Evolutionary conservation across 2,329 filamentous ascomycete species (phyloP).

Genomic region (Xylaria sp.): DNA sequence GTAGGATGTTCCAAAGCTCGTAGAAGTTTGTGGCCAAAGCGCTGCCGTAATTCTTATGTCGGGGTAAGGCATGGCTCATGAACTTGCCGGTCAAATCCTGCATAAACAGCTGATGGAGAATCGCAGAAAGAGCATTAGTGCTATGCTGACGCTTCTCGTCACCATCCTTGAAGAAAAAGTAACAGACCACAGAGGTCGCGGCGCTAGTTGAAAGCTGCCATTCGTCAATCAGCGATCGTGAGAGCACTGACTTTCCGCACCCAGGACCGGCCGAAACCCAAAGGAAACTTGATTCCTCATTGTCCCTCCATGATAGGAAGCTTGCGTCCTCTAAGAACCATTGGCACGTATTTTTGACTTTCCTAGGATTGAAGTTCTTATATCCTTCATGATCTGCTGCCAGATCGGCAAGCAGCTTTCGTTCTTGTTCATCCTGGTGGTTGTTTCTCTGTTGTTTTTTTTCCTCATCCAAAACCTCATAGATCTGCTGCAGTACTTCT

Average conservation of each 20-base stretch:
- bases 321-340: conserved; percentile 16
- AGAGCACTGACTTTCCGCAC: conserved; percentile 26
- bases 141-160: not conserved
- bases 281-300: conserved; percentile 9
- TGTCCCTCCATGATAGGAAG: conserved; percentile 9
- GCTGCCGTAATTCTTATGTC: conserved; percentile 3
- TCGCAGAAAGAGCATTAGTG: conserved; percentile 6
- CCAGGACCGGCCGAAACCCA: conserved; percentile 29
- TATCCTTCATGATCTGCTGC: conserved; percentile 12
- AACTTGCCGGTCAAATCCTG: conserved; percentile 3
- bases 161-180: conserved; percentile 30
- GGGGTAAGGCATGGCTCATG: not conserved
- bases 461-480: not conserved
- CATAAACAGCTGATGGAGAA: conserved; percentile 24
- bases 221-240: conserved; percentile 21
- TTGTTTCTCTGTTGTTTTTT: not conserved
- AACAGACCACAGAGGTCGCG: conserved; percentile 14
- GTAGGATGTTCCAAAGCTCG: conserved; percentile 17
- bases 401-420: conserved; percentile 5
- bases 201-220: conserved; percentile 5
- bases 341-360: conserved; percentile 17
- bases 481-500: conserved; percentile 10
- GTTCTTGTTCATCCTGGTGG: not conserved
- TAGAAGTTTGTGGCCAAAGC: conserved; percentile 11
- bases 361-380: conserved; percentile 20